phyloP scores from a whole-genome alignment of 2,329 filamentous ascomycete species.

The Claviceps maximensis region DNA sequence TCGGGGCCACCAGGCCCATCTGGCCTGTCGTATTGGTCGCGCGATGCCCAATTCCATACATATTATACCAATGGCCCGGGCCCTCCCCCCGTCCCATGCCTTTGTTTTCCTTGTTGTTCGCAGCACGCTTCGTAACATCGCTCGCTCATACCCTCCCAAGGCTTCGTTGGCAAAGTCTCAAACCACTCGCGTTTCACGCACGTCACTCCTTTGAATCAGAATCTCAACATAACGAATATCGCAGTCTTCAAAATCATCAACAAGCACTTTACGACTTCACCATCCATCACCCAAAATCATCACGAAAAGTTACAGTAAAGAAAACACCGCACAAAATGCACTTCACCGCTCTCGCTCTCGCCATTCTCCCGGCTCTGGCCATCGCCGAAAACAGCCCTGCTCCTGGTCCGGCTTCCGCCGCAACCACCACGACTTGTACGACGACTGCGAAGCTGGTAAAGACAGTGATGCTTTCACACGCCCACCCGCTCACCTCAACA shows the following conservation, averaged over 20 bases:
- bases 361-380: constrained; percentile 40
- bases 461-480: constrained; percentile 36
- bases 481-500: constrained; percentile 25
- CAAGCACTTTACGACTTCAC: background rate
- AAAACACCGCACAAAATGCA: constrained; percentile 9
- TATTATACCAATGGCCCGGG: background rate
- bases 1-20: background rate
- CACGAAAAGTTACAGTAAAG: background rate
- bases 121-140: constrained; percentile 11
- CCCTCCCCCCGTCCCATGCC: background rate
- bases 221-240: background rate
- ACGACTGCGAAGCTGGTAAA: constrained; percentile 28
- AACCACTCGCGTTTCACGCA: constrained; percentile 11
- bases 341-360: constrained; percentile 29
- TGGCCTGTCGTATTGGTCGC: background rate
- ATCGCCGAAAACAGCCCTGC: constrained; percentile 24
- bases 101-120: constrained; percentile 9
- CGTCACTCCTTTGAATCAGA: constrained; percentile 8
- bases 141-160: constrained; percentile 12
- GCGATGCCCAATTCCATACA: background rate
- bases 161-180: constrained; percentile 47
- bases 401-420: too few relatives aligned
- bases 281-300: background rate
- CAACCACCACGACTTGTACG: too few relatives aligned
- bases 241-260: background rate